phyloP scores from a whole-genome alignment of 768 basidiomycete genomes.

The Phaffia australis region DNA sequence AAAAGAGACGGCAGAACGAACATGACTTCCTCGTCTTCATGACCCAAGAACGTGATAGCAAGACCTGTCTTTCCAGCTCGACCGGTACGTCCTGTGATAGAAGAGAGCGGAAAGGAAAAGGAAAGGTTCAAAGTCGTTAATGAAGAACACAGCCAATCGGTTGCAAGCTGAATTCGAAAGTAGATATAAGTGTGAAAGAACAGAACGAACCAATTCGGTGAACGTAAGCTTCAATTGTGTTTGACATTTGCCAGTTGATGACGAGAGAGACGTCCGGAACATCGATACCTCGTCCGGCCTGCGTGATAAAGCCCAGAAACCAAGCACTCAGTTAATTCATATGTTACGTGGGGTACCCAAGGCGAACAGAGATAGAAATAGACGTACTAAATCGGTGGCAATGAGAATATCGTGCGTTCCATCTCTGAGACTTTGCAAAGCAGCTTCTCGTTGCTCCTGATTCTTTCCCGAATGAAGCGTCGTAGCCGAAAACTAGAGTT shows the following conservation, averaged over 20 bases:
- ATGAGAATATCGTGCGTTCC: conserved; percentile 84
- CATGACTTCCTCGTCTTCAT: conserved; percentile 90
- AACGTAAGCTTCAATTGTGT: conserved; percentile 91
- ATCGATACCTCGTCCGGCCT: conserved; percentile 94
- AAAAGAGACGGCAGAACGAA: conserved; percentile 42
- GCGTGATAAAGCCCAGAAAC: no score
- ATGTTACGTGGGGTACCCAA: background rate
- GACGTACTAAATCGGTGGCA: conserved; percentile 68
- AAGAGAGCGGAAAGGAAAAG: background rate
- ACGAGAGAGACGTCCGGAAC: conserved; percentile 92
- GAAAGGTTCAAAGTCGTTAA: background rate
- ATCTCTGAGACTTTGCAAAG: conserved; percentile 70
- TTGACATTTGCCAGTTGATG: conserved; percentile 96
- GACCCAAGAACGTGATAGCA: conserved; percentile 89
- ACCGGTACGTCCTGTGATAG: conserved; percentile 69
- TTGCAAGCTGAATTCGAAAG: background rate
- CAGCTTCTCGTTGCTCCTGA: conserved; percentile 91
- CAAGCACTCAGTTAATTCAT: background rate
- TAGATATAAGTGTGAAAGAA: background rate
- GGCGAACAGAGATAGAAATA: background rate
- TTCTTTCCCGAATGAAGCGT: conserved; percentile 95
- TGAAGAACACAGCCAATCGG: background rate
- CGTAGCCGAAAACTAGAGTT: conserved; percentile 65
- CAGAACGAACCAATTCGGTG: conserved; percentile 76
- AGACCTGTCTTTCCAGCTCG: conserved; percentile 91